phyloP scores from a whole-genome alignment of 1,284 basidiomycete species.

The Trametes polyzona region DNA sequence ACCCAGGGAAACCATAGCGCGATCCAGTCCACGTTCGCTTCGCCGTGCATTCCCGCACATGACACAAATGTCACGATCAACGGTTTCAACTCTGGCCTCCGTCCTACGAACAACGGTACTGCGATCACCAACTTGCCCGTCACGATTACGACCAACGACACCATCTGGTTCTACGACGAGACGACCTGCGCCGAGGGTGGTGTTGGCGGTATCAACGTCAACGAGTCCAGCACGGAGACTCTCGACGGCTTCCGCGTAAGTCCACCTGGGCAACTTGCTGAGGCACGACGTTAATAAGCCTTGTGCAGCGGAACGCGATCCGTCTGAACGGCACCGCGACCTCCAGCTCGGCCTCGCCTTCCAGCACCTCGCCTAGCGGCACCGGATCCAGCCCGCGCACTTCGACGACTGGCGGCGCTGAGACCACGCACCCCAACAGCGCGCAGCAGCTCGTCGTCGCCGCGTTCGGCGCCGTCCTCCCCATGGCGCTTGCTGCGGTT shows the following conservation, averaged over 20 bases:
- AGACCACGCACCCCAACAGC: constrained; percentile 12
- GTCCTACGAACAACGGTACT: constrained; percentile 51
- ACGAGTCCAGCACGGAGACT: constrained; percentile 52
- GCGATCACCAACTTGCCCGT: constrained; percentile 49
- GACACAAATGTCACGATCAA: constrained; percentile 51
- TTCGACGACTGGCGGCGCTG: constrained; percentile 26
- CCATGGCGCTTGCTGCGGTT: constrained; percentile 23
- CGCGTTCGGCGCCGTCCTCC: constrained; percentile 20
- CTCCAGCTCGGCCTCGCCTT: constrained; percentile 25
- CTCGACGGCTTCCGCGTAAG: constrained; percentile 56
- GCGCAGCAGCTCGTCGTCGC: constrained; percentile 20
- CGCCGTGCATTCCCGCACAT: constrained; percentile 54
- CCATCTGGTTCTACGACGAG: constrained; percentile 65
- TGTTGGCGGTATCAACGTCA: constrained; percentile 63
- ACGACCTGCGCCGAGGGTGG: constrained; percentile 59
- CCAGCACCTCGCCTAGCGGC: constrained; percentile 15
- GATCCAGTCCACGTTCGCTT: constrained; percentile 56
- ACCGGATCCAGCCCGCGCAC: constrained; percentile 1
- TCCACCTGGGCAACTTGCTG: constrained; percentile 7
- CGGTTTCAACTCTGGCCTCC: constrained; percentile 59
- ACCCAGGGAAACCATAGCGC: constrained; percentile 60
- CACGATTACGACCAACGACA: constrained; percentile 47
- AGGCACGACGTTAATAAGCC: background rate
- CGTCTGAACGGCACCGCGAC: constrained; percentile 52
- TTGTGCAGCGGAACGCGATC: constrained; percentile 50